Percentiles rank a stretch among this genome's conserved stretches.
Evolutionary conservation across 1,284 basidiomycete species (phyloP).

Genomic region (Nidula niveotomentosa): DNA sequence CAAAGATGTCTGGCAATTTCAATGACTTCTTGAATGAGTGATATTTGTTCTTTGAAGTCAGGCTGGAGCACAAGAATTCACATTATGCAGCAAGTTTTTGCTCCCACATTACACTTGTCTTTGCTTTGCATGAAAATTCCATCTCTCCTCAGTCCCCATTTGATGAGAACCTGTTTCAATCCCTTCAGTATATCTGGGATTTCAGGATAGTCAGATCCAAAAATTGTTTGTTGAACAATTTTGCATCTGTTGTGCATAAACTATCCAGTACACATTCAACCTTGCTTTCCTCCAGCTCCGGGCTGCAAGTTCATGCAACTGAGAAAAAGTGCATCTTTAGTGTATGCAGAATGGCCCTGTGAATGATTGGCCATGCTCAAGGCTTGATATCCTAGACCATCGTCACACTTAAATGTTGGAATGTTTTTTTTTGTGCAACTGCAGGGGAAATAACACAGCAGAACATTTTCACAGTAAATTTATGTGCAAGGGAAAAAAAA

Average conservation of each 20-base stretch:
- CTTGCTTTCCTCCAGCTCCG: conserved; percentile 37
- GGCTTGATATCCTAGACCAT: conserved; percentile 29
- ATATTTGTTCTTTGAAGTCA: too few species aligned
- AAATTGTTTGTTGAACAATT: conserved; percentile 31
- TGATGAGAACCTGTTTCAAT: conserved; percentile 27
- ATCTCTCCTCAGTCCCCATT: too few species aligned
- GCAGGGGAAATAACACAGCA: background rate
- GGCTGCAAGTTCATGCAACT: conserved; percentile 31
- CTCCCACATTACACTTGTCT: too few species aligned
- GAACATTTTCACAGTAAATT: background rate
- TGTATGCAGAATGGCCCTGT: conserved; percentile 37
- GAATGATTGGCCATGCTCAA: conserved; percentile 36
- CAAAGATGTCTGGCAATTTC: too few species aligned
- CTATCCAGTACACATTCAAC: conserved; percentile 28
- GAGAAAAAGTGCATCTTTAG: conserved; percentile 29
- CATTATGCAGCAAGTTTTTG: too few species aligned
- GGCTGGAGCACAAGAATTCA: too few species aligned
- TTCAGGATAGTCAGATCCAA: conserved; percentile 22
- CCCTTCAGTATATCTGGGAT: conserved; percentile 30
- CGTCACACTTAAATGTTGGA: conserved; percentile 21
- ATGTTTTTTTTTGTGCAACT: conserved; percentile 29
- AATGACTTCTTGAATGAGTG: too few species aligned
- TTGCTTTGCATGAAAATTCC: too few species aligned
- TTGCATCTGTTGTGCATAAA: conserved; percentile 16
- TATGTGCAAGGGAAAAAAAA: too few species aligned